These are phyloP conservation scores for Jaminaea rosea DNA, from an alignment of 1,284 basidiomycete genomes.

Conservation along the genomic window DNA sequence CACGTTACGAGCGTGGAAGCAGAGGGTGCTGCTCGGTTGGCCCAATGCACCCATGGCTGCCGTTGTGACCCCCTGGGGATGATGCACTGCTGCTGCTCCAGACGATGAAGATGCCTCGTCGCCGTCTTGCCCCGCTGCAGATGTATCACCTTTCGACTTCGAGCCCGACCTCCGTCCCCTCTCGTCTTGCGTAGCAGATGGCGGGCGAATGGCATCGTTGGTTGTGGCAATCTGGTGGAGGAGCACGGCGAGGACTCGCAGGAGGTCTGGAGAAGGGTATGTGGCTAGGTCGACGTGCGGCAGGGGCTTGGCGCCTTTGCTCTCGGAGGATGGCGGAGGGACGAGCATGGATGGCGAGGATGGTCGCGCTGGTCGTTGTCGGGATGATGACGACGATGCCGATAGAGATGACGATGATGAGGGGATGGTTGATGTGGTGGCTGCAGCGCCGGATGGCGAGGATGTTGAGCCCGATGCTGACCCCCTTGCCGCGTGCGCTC, in stretches of 20 bases:
- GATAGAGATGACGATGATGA: not conserved
- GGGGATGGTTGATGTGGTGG: not conserved
- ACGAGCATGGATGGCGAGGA: slow-evolving; percentile 21
- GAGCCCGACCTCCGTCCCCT: not conserved
- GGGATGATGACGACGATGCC: not conserved
- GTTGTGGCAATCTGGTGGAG: slow-evolving; percentile 83
- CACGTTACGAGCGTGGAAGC: slow-evolving; percentile 90
- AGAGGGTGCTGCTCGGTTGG: slow-evolving; percentile 71
- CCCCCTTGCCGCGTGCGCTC: not conserved
- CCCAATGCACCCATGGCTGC: slow-evolving; percentile 69
- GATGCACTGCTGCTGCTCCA: not conserved
- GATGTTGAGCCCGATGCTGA: not conserved
- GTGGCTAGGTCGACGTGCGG: slow-evolving; percentile 54
- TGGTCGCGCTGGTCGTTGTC: slow-evolving; percentile 10
- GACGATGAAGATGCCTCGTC: not conserved
- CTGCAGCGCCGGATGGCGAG: not conserved
- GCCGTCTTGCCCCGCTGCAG: not conserved
- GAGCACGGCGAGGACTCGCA: slow-evolving; percentile 77
- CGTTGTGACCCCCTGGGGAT: slow-evolving; percentile 56
- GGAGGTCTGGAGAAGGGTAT: slow-evolving; percentile 58
- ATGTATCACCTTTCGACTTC: no score
- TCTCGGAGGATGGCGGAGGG: slow-evolving; percentile 7
- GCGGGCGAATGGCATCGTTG: slow-evolving; percentile 59
- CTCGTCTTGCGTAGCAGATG: not conserved
- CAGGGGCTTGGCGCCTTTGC: slow-evolving; percentile 4